These are phyloP conservation scores for Phialemonium atrogriseum DNA, from an alignment of 2,329 filamentous ascomycete species.

Conservation along the genomic window DNA sequence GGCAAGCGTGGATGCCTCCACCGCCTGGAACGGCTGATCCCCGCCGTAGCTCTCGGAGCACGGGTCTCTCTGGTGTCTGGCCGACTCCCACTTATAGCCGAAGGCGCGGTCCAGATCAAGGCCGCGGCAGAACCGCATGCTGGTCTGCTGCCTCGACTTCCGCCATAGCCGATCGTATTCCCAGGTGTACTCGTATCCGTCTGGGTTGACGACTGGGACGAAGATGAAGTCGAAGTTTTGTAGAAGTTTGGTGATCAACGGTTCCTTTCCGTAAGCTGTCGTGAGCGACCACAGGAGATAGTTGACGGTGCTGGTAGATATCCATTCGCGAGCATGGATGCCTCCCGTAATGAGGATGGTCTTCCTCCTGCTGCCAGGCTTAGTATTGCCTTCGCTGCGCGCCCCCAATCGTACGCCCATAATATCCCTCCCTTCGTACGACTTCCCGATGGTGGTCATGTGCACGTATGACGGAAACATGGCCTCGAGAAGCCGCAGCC, in stretches of 20 bases:
- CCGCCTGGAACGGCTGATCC: conserved; percentile 70
- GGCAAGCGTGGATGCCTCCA: conserved; percentile 67
- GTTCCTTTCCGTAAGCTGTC: conserved; percentile 68
- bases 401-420: conserved; percentile 68
- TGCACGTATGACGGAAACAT: conserved; percentile 80
- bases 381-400: conserved; percentile 16
- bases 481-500: conserved; percentile 83
- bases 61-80: conserved; percentile 60
- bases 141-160: conserved; percentile 83
- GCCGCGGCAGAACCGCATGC: conserved; percentile 73
- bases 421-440: conserved; percentile 82
- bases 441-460: conserved; percentile 69
- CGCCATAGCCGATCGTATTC: conserved; percentile 86
- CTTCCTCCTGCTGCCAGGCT: conserved; percentile 11
- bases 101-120: conserved; percentile 86
- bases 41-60: conserved; percentile 90
- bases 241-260: conserved; percentile 65
- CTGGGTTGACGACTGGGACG: conserved; percentile 82
- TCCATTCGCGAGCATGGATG: conserved; percentile 94
- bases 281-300: conserved; percentile 87
- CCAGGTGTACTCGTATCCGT: conserved; percentile 94
- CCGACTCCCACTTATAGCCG: conserved; percentile 73
- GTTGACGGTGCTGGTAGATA: conserved; percentile 82
- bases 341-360: conserved; percentile 60
- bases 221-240: conserved; percentile 82